Evolutionary conservation across 140 eudicot genomes (phyloP), one percentile per base, ranked within the genome.

Genomic region (Bidens hawaiensis): DNA sequence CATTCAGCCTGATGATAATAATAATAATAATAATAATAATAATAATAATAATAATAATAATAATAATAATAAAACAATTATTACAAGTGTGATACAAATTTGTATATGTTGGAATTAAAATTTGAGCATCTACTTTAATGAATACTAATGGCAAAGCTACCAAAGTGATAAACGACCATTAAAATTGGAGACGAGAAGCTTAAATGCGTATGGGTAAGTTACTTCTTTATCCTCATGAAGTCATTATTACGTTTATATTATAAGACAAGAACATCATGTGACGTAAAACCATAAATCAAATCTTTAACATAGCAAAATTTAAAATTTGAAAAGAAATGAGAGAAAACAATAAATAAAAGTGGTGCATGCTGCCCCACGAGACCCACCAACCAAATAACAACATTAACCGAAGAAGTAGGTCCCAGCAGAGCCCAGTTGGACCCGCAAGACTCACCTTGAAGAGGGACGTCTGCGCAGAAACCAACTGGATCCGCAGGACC

Each of bases 181-280:
- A 46, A 72, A 42, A 30, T 11, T 47, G 41, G 45, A 71, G 64
- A 41, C 31, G 21, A 52, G 8, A 53, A 72, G 57, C 50, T 64
- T 62, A 28, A 63, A 64, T 72, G 71, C 60, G 45, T 42, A 31
- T 43, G 41, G 42, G 50, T 15, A 54, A 45, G 4, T 64, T 64
- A 64, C 72, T 55, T 64, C 1, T 45, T 21, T 55, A 64, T 66
- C 60, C 77, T 53, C 60, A 60, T 49, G 25, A 19, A 47, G 23
- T 33, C 61, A 59, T 60, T 51, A 70, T 60, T 60, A 30, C 21
- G 68, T 28, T 58, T 23, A 45, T n/a, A 62, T 48, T 28, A 73
- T 31, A 68, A 53, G 72, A 73, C 74, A 73, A 68, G 57, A 54
- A 80, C 79, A 68, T 72, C 60, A 67, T 67, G 82, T 76, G 72